A percentile compares a stretch with the other conserved stretches of the same genome.
Evolutionary conservation across 768 basidiomycete species (phyloP).

Genomic region (Calocera cornea): DNA sequence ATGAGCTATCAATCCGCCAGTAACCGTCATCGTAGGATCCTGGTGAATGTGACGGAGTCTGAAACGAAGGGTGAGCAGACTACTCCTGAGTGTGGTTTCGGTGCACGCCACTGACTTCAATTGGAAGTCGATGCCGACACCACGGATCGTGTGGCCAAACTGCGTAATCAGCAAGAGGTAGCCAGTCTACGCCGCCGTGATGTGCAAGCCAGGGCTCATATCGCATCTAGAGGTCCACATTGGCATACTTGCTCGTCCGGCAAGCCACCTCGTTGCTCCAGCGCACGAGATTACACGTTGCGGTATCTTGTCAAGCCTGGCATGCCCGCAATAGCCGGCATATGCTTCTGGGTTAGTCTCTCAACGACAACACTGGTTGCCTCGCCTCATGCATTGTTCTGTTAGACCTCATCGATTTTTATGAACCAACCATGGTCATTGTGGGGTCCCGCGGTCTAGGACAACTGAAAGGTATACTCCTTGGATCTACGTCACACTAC

Average conservation of each 20-base stretch:
- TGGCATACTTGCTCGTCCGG: conserved; percentile 76
- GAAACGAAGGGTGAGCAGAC: conserved; percentile 61
- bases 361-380: not conserved
- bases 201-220: conserved; percentile 5
- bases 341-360: conserved; percentile 57
- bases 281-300: conserved; percentile 77
- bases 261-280: conserved; percentile 83
- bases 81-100: not conserved
- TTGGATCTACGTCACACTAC: conserved; percentile 92
- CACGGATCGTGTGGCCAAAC: conserved; percentile 60
- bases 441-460: conserved; percentile 88
- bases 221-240: conserved; percentile 57
- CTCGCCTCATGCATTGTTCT: not conserved
- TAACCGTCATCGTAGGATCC: conserved; percentile 33
- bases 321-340: conserved; percentile 91
- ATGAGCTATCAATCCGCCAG: not conserved
- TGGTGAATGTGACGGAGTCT: conserved; percentile 86
- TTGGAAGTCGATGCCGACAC: conserved; percentile 43
- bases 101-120: not conserved
- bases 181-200: conserved; percentile 12
- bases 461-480: conserved; percentile 78
- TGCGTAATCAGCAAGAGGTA: conserved; percentile 87
- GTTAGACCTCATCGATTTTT: conserved; percentile 62
- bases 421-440: conserved; percentile 81
- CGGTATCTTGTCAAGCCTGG: conserved; percentile 84